Conservation (phyloP, 2,329 filamentous ascomycete genomes). For the Colletotrichum lindemuthianum region DNA sequence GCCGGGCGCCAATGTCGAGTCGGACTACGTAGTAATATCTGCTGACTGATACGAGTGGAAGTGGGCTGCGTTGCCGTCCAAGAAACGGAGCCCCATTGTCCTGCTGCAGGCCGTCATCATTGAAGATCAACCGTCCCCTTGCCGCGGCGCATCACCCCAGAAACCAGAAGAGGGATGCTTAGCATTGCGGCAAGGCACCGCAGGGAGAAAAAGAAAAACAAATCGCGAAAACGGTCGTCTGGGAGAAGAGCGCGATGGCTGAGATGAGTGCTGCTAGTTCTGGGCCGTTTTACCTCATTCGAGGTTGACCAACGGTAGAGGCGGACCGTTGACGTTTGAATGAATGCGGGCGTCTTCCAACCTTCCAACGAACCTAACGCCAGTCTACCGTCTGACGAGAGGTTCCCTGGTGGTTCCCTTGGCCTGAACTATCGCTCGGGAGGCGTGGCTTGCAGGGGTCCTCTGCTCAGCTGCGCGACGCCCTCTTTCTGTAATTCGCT, state of each 20-base stretch:
- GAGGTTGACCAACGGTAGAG: not conserved
- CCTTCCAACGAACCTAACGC: not conserved
- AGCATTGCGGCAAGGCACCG: slow-evolving; percentile 26
- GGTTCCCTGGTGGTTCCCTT: not conserved
- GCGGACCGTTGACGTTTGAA: no score
- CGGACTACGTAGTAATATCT: slow-evolving; percentile 1
- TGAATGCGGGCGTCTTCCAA: no score
- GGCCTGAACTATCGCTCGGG: slow-evolving; percentile 28
- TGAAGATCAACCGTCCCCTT: slow-evolving; percentile 24
- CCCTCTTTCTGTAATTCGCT: slow-evolving; percentile 25
- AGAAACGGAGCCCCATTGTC: slow-evolving; percentile 30
- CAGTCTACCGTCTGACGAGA: no score
- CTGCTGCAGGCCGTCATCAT: slow-evolving; percentile 34
- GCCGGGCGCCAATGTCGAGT: slow-evolving; percentile 2
- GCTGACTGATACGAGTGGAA: slow-evolving; percentile 8
- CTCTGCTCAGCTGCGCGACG: slow-evolving; percentile 29
- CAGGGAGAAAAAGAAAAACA: slow-evolving; percentile 11
- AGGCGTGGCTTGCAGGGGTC: slow-evolving; percentile 35
- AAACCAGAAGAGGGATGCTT: slow-evolving; percentile 22
- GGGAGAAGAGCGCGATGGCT: not conserved
- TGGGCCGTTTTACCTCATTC: not conserved
- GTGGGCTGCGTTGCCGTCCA: slow-evolving; percentile 19
- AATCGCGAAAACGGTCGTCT: slow-evolving; percentile 15
- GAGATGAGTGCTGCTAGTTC: not conserved
- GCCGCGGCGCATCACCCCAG: slow-evolving; percentile 34